Percentiles rank a stretch among this genome's conserved stretches.
These are phyloP conservation scores for Lasiodiplodia sp. DNA, from an alignment of 2,329 filamentous ascomycete genomes.

Conservation along the genomic window DNA sequence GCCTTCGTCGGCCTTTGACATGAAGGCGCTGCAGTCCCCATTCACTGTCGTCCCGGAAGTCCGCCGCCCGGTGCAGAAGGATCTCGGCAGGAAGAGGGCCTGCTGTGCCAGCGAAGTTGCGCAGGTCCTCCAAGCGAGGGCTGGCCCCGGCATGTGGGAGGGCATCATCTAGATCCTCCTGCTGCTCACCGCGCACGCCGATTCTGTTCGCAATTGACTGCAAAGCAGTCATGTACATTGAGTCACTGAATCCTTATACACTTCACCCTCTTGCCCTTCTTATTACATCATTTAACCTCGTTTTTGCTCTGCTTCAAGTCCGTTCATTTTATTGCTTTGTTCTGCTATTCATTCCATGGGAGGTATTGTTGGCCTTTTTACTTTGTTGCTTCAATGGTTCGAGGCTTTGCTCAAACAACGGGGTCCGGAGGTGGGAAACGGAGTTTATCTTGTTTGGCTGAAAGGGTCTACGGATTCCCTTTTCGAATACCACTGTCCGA, in stretches of 20 bases:
- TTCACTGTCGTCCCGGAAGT: conserved; percentile 49
- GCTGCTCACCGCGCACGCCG: not conserved
- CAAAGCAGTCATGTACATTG: conserved; percentile 23
- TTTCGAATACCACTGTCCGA: conserved; percentile 23
- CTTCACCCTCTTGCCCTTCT: conserved; percentile 18
- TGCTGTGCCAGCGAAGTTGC: conserved; percentile 70
- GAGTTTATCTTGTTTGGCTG: conserved; percentile 25
- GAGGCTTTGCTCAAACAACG: conserved; percentile 11
- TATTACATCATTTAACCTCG: conserved; percentile 25
- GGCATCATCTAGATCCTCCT: conserved; percentile 59
- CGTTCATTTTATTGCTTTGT: conserved; percentile 17
- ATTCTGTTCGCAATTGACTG: not conserved
- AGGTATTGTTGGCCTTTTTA: conserved; percentile 22
- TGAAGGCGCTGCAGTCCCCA: conserved; percentile 50
- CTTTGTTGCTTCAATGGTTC: conserved; percentile 4
- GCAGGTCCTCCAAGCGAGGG: conserved; percentile 58
- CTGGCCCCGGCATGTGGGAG: conserved; percentile 72
- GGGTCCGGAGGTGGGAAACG: conserved; percentile 23
- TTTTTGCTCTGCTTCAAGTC: not conserved
- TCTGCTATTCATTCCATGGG: conserved; percentile 18
- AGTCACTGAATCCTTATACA: conserved; percentile 26
- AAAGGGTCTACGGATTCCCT: conserved; percentile 4
- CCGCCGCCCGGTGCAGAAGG: conserved; percentile 54
- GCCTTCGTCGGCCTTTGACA: conserved; percentile 35
- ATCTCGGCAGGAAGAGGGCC: conserved; percentile 67